These are phyloP conservation scores for Tetrahymena borealis DNA, from an alignment of 73 alveolate species.

Conservation along the genomic window DNA sequence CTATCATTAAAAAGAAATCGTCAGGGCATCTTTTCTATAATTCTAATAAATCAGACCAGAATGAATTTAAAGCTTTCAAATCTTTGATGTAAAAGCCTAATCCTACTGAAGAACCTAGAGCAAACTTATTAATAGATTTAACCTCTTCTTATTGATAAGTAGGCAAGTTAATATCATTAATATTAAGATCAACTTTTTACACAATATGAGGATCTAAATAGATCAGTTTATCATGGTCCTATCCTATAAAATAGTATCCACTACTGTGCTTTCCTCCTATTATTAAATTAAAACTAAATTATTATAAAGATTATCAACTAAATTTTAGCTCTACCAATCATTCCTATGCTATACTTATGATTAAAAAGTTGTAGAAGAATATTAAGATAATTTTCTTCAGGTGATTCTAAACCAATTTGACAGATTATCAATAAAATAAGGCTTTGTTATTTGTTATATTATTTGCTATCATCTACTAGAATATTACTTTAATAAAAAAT, in stretches of 20 bases:
- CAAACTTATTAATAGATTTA: not conserved
- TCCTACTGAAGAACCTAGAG: not conserved
- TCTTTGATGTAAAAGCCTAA: not conserved
- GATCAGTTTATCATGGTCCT: not conserved
- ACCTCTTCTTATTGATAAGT: not conserved
- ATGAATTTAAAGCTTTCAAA: not conserved
- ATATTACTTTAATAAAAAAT: not conserved
- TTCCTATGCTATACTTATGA: not conserved
- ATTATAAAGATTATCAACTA: not conserved
- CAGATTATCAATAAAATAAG: not conserved
- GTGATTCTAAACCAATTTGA: not conserved
- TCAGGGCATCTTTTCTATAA: not conserved
- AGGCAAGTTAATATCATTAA: not conserved
- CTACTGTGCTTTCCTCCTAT: not conserved
- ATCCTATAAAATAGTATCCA: not conserved
- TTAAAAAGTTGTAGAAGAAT: not conserved
- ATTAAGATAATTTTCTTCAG: not conserved
- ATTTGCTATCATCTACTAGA: not conserved
- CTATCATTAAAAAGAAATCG: not conserved
- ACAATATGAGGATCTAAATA: not conserved
- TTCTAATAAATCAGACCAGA: not conserved
- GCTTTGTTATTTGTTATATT: not conserved
- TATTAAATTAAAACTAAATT: not conserved
- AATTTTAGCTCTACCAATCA: not conserved
- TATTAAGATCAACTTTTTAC: not conserved